phyloP scores from a whole-genome alignment of 1,139 yeast species.

The Pichia sp. region DNA sequence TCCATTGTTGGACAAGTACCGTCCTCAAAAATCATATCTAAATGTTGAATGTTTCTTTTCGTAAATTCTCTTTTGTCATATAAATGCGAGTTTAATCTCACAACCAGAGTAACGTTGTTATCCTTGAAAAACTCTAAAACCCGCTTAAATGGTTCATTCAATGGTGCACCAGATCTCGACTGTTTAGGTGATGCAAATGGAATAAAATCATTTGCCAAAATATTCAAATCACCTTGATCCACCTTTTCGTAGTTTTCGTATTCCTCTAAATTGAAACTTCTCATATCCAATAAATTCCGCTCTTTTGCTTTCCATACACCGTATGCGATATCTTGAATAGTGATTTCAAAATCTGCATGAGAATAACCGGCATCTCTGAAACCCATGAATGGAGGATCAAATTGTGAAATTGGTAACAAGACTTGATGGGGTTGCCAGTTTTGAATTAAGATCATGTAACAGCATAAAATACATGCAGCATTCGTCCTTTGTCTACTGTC shows the following conservation, averaged over 20 bases:
- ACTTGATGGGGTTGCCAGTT: constrained; percentile 99
- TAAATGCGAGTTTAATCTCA: constrained; percentile 82
- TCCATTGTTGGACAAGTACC: constrained; percentile 97
- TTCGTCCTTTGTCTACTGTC: constrained; percentile 80
- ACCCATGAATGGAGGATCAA: constrained; percentile 89
- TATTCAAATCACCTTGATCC: constrained; percentile 94
- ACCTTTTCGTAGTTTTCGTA: constrained; percentile 92
- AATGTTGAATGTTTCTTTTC: constrained; percentile 74
- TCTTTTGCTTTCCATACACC: constrained; percentile 99
- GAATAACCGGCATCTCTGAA: constrained; percentile 97
- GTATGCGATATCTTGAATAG: constrained; percentile 90
- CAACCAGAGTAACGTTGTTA: constrained; percentile 79
- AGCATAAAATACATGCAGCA: constrained; percentile 88
- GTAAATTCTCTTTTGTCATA: constrained; percentile 82
- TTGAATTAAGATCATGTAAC: constrained; percentile 92
- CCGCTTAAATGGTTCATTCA: constrained; percentile 69
- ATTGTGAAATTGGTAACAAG: constrained; percentile 85
- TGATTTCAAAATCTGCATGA: constrained; percentile 84
- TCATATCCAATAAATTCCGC: constrained; percentile 77
- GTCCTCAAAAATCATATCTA: constrained; percentile 94
- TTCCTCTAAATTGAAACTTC: constrained; percentile 84
- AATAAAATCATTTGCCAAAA: constrained; percentile 83
- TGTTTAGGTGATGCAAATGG: constrained; percentile 98
- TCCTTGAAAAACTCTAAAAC: constrained; percentile 69
- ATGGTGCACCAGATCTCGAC: constrained; percentile 36